phyloP scores from a whole-genome alignment of 140 eudicot genomes.

The Bidens hawaiensis region DNA sequence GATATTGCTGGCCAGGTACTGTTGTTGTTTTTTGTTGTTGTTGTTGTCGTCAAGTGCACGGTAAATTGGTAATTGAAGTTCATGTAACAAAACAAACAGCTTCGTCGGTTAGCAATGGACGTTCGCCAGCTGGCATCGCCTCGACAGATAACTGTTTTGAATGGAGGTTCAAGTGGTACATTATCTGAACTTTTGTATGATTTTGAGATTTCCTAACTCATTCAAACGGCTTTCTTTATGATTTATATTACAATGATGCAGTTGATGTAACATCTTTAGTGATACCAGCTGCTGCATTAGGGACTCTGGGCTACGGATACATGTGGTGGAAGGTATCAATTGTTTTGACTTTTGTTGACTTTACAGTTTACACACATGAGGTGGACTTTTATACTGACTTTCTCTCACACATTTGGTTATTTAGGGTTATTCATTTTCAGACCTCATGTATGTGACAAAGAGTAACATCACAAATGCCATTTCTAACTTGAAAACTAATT shows the following conservation, averaged over 20 bases:
- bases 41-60: background rate
- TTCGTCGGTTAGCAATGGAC: slow-evolving; percentile 72
- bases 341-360: background rate
- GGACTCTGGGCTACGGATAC: slow-evolving; percentile 85
- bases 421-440: slow-evolving; percentile 81
- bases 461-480: slow-evolving; percentile 69
- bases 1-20: slow-evolving; percentile 57
- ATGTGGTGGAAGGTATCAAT: slow-evolving; percentile 85
- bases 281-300: slow-evolving; percentile 68
- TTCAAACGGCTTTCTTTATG: background rate
- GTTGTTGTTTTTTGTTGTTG: background rate
- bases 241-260: slow-evolving; percentile 9
- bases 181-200: background rate
- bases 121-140: slow-evolving; percentile 56
- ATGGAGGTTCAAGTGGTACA: slow-evolving; percentile 50
- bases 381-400: background rate
- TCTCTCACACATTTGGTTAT: slow-evolving; percentile 18
- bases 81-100: slow-evolving; percentile 26
- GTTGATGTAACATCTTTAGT: slow-evolving; percentile 50
- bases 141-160: slow-evolving; percentile 61
- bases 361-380: background rate
- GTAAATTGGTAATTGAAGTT: background rate
- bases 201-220: background rate
- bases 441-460: slow-evolving; percentile 89
- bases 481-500: slow-evolving; percentile 55